These are phyloP conservation scores for Hymenoscyphus fraxineus DNA, from an alignment of 2,329 filamentous ascomycete genomes.

Conservation along the genomic window DNA sequence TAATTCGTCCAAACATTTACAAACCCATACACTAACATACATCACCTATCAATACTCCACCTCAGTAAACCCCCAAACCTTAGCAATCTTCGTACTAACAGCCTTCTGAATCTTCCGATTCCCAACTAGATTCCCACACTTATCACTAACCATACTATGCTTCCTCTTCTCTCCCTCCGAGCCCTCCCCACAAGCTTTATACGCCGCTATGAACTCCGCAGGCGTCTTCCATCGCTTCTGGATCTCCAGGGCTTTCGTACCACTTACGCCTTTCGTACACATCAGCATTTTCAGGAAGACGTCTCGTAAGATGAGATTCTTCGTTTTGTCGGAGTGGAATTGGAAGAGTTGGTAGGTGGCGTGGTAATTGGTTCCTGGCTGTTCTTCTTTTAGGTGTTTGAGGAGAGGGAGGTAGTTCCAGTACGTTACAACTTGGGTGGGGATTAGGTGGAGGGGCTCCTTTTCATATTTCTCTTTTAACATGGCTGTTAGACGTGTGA, in stretches of 20 bases:
- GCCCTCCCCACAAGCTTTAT: constrained; percentile 49
- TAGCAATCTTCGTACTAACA: constrained; percentile 66
- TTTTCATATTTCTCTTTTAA: constrained; percentile 62
- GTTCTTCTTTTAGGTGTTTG: constrained; percentile 51
- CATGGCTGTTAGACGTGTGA: constrained; percentile 67
- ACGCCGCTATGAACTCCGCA: constrained; percentile 66
- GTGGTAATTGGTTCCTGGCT: constrained; percentile 51
- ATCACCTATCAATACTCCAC: neutral
- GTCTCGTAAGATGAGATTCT: constrained; percentile 68
- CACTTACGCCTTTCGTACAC: constrained; percentile 71
- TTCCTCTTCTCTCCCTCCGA: constrained; percentile 50
- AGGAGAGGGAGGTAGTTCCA: constrained; percentile 64
- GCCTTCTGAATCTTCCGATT: constrained; percentile 64
- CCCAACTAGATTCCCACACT: constrained; percentile 57
- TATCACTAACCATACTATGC: constrained; percentile 55
- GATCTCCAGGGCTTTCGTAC: constrained; percentile 75
- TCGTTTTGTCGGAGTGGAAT: constrained; percentile 70
- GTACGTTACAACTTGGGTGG: constrained; percentile 58
- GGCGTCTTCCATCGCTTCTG: constrained; percentile 77
- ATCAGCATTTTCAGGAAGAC: constrained; percentile 82
- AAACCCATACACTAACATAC: neutral
- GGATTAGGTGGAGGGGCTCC: constrained; percentile 58
- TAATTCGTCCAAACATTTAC: neutral
- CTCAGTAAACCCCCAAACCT: constrained; percentile 57
- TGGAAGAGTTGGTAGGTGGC: constrained; percentile 70